Conservation (phyloP, 345 rosid genomes). For the Ceriops decandra region DNA sequence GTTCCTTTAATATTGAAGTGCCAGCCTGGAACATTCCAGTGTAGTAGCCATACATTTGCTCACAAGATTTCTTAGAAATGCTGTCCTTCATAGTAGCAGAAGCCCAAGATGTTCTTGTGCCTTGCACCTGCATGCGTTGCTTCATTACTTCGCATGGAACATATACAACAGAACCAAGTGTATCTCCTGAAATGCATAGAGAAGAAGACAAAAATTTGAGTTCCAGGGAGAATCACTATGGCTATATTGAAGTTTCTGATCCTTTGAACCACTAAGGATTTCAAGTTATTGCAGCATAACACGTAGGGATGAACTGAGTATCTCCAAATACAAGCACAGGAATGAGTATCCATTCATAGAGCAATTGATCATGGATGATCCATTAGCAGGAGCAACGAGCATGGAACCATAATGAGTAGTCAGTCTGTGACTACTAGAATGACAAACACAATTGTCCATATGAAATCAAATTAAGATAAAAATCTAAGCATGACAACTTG, state of each 20-base stretch:
- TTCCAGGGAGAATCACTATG: neutral
- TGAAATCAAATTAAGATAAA: too few species aligned
- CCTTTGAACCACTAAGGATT: neutral
- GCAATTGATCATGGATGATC: neutral
- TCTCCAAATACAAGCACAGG: neutral
- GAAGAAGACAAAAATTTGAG: slow-evolving; percentile 29
- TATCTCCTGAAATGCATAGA: slow-evolving; percentile 65
- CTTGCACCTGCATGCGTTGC: slow-evolving; percentile 98
- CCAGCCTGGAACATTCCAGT: slow-evolving; percentile 89
- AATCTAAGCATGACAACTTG: too few species aligned
- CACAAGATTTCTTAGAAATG: slow-evolving; percentile 38
- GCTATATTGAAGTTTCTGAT: neutral
- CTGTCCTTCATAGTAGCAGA: slow-evolving; percentile 43
- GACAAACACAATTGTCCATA: too few species aligned
- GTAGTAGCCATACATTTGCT: slow-evolving; percentile 68
- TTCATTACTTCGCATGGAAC: slow-evolving; percentile 97
- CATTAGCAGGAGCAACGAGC: neutral
- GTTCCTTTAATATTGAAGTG: slow-evolving; percentile 75
- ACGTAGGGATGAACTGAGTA: neutral
- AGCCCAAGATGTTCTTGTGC: slow-evolving; percentile 71
- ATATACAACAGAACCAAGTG: slow-evolving; percentile 85
- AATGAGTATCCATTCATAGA: neutral
- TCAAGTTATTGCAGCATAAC: neutral
- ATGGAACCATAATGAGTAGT: neutral
- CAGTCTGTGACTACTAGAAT: too few species aligned